Evolutionary conservation across 768 basidiomycete genomes (phyloP).

Genomic region (Podaxis carcinomalis): DNA sequence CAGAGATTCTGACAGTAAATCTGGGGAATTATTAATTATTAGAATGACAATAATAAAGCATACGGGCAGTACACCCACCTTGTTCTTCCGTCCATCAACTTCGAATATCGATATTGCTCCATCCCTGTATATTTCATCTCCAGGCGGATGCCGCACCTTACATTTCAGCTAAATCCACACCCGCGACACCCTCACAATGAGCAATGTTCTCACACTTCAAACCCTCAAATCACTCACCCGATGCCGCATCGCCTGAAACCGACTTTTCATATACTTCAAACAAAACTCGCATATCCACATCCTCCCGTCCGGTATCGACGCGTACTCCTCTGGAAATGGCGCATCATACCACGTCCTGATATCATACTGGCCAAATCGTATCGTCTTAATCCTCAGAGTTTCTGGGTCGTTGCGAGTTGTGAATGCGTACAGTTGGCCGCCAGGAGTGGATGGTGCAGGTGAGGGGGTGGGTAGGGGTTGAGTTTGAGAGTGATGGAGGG

Average conservation of each 20-base stretch:
- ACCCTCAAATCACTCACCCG: conserved; percentile 46
- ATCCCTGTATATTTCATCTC: conserved; percentile 97
- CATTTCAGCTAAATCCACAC: conserved; percentile 73
- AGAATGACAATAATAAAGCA: neutral
- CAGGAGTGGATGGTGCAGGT: conserved; percentile 40
- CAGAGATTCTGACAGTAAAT: conserved; percentile 99
- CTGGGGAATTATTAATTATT: conserved; percentile 28
- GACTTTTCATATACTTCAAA: conserved; percentile 95
- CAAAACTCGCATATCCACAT: conserved; percentile 99
- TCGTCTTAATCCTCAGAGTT: conserved; percentile 72
- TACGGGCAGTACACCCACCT: conserved; percentile 40
- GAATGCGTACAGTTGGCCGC: conserved; percentile 24
- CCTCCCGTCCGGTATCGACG: conserved; percentile 83
- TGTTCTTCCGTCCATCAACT: conserved; percentile 97
- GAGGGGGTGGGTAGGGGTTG: conserved; percentile 32
- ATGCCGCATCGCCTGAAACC: conserved; percentile 82
- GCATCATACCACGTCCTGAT: conserved; percentile 99
- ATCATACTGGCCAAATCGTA: conserved; percentile 88
- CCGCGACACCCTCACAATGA: neutral
- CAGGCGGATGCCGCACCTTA: conserved; percentile 91
- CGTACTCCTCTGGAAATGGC: conserved; percentile 97
- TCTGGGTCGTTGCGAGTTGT: conserved; percentile 21
- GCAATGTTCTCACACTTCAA: too few relatives aligned
- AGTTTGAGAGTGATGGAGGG: conserved; percentile 33
- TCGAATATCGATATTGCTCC: conserved; percentile 88